Evolutionary conservation across 768 basidiomycete species (phyloP), one percentile per base, ranked within the genome.

Genomic region (Suillus ampliporus): DNA sequence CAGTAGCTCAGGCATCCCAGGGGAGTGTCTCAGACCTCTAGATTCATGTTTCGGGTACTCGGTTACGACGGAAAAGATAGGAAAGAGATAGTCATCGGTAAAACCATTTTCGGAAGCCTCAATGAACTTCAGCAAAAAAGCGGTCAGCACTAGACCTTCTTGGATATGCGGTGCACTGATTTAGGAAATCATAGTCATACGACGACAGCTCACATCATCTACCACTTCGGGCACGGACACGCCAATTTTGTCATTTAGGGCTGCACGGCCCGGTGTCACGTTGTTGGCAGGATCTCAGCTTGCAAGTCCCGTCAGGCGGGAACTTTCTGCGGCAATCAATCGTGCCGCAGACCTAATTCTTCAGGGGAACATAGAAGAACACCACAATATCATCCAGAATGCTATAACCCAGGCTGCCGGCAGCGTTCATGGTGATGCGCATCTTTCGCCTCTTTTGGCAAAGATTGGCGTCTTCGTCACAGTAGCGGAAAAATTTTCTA

Each of bases 391-490:
- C 31, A 31, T 31, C 31, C 31, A 31, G 4, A 6, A 31, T 31
- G 31, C 31, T 31, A 31, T 31, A 31, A 31, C 31, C 31, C 31
- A 31, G 31, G 31, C 31, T 31, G 31, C 6, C 31, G 31, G 31
- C 6, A 31, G 31, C 31, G 31, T 31, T 31, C 31, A 9, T 43
- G 43, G 43, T 43, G 43, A 43, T n/a, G 19, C 19, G 4, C 19
- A 43, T 19, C 43, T 62, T 40, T 48, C 44, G n/a, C 61, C 61
- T 6, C 21, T 62, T n/a, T 10, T 62, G 47, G 56, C 48, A 13
- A 62, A 62, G 38, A 56, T 62, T 15, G 17, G 58, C 23, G 28
- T 62, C 21, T 57, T 62, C 26, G 54, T 57, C 35, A 15, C 35
- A 6, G 19, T 62, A 4, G 54, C 52, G 2, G 47, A 57, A 21